Base-by-base conservation (phyloP, 176 grass and related monocot species). In the Avena eriantha region DNA sequence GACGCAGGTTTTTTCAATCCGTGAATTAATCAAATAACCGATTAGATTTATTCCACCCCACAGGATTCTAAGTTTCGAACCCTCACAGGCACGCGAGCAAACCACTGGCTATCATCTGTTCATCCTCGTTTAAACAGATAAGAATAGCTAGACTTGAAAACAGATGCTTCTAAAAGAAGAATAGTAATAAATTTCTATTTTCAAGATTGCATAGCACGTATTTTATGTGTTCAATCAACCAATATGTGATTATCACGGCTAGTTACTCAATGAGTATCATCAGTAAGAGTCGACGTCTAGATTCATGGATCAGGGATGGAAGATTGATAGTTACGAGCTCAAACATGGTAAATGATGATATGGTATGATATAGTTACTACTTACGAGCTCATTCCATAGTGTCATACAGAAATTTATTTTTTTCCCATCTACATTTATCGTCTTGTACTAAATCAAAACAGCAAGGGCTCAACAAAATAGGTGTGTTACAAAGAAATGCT, bases 251-350 rank as follows among this genome's bases (percentile, higher is more conserved):
- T 53, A 76, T 76, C 48, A 76, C 10, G 3, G 47, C 47, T 75
- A 76, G 24, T 76, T 76, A 51, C 26, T 74, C 43, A 74, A 76
- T 19, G 26, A 55, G 29, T 76, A 56, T 76, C 15, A 26, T 9
- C 26, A 31, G 22, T 21, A 76, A 19, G 14, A 71, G 81, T 72
- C 17, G 2, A 65, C 24, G 29, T 48, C 16, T 24, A 11, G 78
- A 83, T 46, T 59, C 51, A 71, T 47, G n/a, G 23, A 45, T 59
- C 51, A 71, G 14, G n/a, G 17, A 45, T 73, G 56, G 54, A 83
- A 59, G 79, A 69, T 69, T 81, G 24, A 29, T 74, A 58, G 23
- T 60, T 74, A 55, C 8, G 45, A 11, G 45, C 45, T 47, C 45
- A 47, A 11, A 47, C 9, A 47, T 47, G 45, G 45, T 47, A 8